Evolutionary conservation across 2,329 filamentous ascomycete species (phyloP), one percentile per base, ranked within the genome.

Genomic region (Aspergillus sp.): DNA sequence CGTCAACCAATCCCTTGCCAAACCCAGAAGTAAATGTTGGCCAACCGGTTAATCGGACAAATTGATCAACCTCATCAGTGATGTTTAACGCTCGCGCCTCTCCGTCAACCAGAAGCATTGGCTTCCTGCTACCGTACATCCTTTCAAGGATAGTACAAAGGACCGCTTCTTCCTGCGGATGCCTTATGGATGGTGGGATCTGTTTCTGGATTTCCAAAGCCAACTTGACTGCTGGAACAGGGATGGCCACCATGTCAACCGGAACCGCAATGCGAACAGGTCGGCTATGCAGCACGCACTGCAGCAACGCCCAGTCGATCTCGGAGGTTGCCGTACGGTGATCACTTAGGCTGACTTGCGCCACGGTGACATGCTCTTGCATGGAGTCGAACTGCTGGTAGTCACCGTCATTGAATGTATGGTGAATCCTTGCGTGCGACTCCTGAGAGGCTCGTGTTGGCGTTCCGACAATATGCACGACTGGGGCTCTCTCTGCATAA

Each of bases 401-500:
- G n/a, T 64, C 52, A 2, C 13, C 38, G 1, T 17, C 25, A 2
- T 54, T 51, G 25, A 54, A 19, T 1, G 54, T 43, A 50, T 64
- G 58, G 28, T 64, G 58, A 7, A 64, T 38, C 5, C 59, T 11
- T 2, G 30, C 9, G 43, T 61, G 17, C 8, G 41, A n/a, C 2
- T n/a, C 30, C 13, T 46, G 54, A 1, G 23, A 53, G 22, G 13
- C 23, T 28, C 9, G 23, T 30, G 15, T 25, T 17, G 64, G 64
- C 15, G 54, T 57, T 2, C 64, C 64, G 3, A 60, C 59, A 8
- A 66, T 38, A 0, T 63, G 53, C 11, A 66, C 60, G 3, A 66
- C 50, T 9, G 43, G 58, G 1, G 64, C 47, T 8, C 47, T 45
- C 25, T 64, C 60, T 0, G 64, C 64, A 15, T 58, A 58, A 2